Evolutionary conservation across 2,329 filamentous ascomycete species (phyloP).

Genomic region (Colletotrichum sp.): DNA sequence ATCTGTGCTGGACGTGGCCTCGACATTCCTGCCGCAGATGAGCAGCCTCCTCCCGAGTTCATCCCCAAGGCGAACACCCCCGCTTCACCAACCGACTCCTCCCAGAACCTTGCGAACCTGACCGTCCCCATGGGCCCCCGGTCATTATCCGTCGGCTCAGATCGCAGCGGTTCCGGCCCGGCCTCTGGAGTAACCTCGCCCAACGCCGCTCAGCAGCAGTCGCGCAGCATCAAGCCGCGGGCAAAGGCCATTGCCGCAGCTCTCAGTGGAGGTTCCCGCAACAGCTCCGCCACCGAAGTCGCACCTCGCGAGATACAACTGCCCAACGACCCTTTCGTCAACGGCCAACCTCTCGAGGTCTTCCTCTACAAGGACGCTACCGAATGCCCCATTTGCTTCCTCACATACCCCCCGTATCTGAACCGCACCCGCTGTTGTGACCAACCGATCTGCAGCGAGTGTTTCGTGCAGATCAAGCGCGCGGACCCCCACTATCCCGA

Average conservation of each 20-base stretch:
- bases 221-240: constrained; percentile 71
- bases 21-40: constrained; percentile 82
- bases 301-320: constrained; percentile 79
- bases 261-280: constrained; percentile 75
- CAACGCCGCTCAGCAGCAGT: constrained; percentile 35
- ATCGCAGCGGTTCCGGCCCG: constrained; percentile 67
- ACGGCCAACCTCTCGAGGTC: constrained; percentile 92
- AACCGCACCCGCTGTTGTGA: constrained; percentile 96
- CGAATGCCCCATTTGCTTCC: constrained; percentile 96
- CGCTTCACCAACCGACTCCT: constrained; percentile 55
- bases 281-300: constrained; percentile 74
- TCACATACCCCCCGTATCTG: constrained; percentile 93
- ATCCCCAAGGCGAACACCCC: constrained; percentile 50
- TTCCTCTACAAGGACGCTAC: constrained; percentile 89
- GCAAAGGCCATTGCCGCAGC: constrained; percentile 89
- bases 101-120: constrained; percentile 70
- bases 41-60: constrained; percentile 74
- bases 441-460: constrained; percentile 96
- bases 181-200: constrained; percentile 59
- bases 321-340: constrained; percentile 84
- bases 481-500: constrained; percentile 90
- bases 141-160: constrained; percentile 80
- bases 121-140: constrained; percentile 81
- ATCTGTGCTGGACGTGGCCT: constrained; percentile 86
- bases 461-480: constrained; percentile 97